These are phyloP conservation scores for Cryoendolithus antarcticus DNA, from an alignment of 2,329 filamentous ascomycete species.

Conservation along the genomic window DNA sequence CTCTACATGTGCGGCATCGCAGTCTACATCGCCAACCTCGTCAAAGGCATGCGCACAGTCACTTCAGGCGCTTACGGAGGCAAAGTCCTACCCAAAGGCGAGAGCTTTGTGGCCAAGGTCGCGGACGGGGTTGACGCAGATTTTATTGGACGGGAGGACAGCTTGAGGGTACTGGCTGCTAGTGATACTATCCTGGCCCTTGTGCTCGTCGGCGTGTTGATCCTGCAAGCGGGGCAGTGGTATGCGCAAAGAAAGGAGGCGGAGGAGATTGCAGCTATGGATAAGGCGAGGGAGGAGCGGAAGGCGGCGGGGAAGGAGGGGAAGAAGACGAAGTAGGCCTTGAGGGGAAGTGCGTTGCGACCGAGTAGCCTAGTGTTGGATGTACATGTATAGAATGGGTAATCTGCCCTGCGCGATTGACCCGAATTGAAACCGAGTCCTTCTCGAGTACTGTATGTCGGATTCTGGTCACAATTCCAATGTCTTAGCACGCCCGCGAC, in stretches of 20 bases:
- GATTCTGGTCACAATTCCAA: too few relatives aligned
- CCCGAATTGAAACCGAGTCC: too few relatives aligned
- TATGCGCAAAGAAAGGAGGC: conserved; percentile 91
- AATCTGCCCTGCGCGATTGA: too few relatives aligned
- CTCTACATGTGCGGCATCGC: conserved; percentile 76
- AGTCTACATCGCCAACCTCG: conserved; percentile 91
- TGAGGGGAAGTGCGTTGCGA: too few relatives aligned
- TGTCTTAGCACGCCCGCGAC: too few relatives aligned
- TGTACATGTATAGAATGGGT: too few relatives aligned
- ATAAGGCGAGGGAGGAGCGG: conserved; percentile 40
- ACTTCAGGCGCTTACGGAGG: conserved; percentile 56
- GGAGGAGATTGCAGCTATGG: conserved; percentile 60
- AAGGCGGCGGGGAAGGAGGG: conserved; percentile 26
- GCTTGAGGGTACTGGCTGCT: conserved; percentile 76
- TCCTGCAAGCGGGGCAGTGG: conserved; percentile 94
- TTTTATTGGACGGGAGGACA: conserved; percentile 73
- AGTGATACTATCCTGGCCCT: conserved; percentile 94
- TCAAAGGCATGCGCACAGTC: conserved; percentile 82
- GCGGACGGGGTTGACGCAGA: conserved; percentile 41
- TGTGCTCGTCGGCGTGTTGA: conserved; percentile 79
- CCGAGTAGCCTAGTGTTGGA: too few relatives aligned
- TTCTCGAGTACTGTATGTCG: too few relatives aligned
- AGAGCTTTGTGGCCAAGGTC: conserved; percentile 21
- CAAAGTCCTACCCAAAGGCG: conserved; percentile 25
- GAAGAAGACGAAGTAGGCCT: conserved; percentile 20